Conservation (phyloP, 2,329 filamentous ascomycete genomes). For the Sodiomyces alkalinus region DNA sequence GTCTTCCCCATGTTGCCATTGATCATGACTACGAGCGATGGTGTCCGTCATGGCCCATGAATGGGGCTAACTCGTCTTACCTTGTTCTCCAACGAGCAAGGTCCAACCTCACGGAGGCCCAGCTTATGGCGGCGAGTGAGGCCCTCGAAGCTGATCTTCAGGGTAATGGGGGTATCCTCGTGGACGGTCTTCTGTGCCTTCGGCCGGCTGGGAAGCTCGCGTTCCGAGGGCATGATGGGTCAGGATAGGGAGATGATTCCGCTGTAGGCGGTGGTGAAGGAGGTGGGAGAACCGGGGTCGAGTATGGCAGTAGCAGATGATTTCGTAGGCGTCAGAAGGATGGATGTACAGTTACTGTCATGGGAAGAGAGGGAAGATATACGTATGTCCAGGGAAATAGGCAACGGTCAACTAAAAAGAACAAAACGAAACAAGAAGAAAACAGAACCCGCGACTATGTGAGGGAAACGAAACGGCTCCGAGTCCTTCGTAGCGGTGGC, state of each 20-base stretch:
- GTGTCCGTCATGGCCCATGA: no score
- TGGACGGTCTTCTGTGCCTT: conserved; percentile 3
- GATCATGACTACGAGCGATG: no score
- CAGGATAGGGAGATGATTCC: background rate
- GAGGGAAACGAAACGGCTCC: no score
- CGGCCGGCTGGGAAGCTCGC: conserved; percentile 14
- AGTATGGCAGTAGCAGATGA: background rate
- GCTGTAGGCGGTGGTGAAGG: background rate
- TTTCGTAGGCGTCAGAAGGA: no score
- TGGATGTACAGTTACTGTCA: no score
- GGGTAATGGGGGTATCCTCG: conserved; percentile 34
- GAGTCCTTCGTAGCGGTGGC: no score
- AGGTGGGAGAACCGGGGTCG: background rate
- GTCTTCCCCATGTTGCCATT: no score
- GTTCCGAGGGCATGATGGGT: conserved; percentile 13
- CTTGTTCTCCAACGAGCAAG: conserved; percentile 62
- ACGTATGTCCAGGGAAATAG: no score
- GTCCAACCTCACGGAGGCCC: conserved; percentile 68
- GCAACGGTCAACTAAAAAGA: no score
- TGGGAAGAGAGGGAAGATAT: no score
- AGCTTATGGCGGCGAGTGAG: conserved; percentile 74
- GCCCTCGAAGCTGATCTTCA: conserved; percentile 73
- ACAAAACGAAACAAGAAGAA: no score
- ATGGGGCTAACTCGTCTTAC: conserved; percentile 52
- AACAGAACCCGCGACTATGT: no score